A percentile compares a stretch with the other conserved stretches of the same genome.
Conservation (phyloP, 768 basidiomycete genomes). For the Podaxis pistillaris region DNA sequence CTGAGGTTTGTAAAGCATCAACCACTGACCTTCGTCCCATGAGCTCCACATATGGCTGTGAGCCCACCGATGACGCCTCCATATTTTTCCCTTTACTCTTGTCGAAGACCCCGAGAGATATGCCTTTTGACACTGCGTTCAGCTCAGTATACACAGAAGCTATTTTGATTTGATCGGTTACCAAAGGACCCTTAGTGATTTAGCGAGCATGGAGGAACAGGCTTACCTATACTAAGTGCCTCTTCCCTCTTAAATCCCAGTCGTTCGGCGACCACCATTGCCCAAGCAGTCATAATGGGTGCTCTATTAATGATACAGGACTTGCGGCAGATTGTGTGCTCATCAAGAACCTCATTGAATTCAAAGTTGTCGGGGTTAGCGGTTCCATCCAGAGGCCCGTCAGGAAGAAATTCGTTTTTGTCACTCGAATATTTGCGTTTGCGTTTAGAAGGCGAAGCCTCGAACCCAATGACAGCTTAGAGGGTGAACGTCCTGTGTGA, state of each 20-base stretch:
- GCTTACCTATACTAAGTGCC: slow-evolving; percentile 82
- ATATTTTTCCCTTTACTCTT: slow-evolving; percentile 49
- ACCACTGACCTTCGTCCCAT: slow-evolving; percentile 55
- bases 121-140: slow-evolving; percentile 84
- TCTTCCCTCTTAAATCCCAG: slow-evolving; percentile 88
- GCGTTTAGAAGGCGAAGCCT: slow-evolving; percentile 47
- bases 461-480: background rate
- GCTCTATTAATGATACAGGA: slow-evolving; percentile 82
- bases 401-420: slow-evolving; percentile 59
- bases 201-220: background rate
- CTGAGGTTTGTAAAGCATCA: background rate
- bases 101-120: slow-evolving; percentile 77
- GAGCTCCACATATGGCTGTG: slow-evolving; percentile 84
- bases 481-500: background rate
- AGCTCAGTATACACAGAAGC: slow-evolving; percentile 93
- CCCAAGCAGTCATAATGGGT: slow-evolving; percentile 94
- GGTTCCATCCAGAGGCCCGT: slow-evolving; percentile 47
- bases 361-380: slow-evolving; percentile 54
- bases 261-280: slow-evolving; percentile 78
- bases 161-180: slow-evolving; percentile 25
- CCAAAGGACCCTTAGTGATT: background rate
- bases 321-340: slow-evolving; percentile 58
- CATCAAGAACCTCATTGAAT: slow-evolving; percentile 73
- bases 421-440: slow-evolving; percentile 54
- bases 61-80: slow-evolving; percentile 53